Percentiles rank a stretch among this genome's conserved stretches.
phyloP scores from a whole-genome alignment of 2,329 filamentous ascomycete genomes.

The Colletotrichum liriopes region DNA sequence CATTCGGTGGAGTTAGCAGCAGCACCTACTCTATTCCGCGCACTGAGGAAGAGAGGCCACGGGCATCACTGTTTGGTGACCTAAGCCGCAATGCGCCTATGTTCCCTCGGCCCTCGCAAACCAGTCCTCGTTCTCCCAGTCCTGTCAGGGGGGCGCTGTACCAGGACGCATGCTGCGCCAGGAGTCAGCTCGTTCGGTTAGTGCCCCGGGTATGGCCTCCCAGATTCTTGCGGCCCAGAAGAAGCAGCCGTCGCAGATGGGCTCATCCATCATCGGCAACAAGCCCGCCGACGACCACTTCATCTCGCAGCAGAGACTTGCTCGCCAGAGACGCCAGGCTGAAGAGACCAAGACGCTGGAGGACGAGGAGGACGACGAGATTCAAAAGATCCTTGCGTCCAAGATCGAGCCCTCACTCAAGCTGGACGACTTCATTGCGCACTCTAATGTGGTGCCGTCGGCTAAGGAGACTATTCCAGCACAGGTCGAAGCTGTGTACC shows the following conservation, averaged over 20 bases:
- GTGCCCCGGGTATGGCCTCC: conserved; percentile 72
- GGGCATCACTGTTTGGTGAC: conserved; percentile 69
- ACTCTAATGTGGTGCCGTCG: conserved; percentile 68
- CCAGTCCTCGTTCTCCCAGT: conserved; percentile 81
- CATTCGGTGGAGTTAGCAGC: conserved; percentile 67
- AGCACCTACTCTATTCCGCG: conserved; percentile 64
- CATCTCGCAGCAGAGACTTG: conserved; percentile 65
- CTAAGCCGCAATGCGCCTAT: conserved; percentile 65
- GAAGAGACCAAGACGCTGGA: conserved; percentile 72
- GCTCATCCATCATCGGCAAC: conserved; percentile 58
- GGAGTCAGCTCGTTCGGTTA: conserved; percentile 71
- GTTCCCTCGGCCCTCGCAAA: conserved; percentile 68
- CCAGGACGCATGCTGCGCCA: conserved; percentile 65
- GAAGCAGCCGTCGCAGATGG: conserved; percentile 55
- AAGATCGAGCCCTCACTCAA: conserved; percentile 73
- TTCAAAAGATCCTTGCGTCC: conserved; percentile 74
- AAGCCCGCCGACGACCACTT: conserved; percentile 63
- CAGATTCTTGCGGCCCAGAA: conserved; percentile 63
- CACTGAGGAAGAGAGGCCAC: conserved; percentile 60
- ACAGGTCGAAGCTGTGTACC: conserved; percentile 78
- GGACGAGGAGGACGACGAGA: conserved; percentile 79
- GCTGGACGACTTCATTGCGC: conserved; percentile 78
- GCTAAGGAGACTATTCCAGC: conserved; percentile 72
- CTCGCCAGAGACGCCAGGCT: conserved; percentile 69
- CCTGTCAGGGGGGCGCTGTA: conserved; percentile 73